phyloP scores from a whole-genome alignment of 768 basidiomycete genomes.

The Hericium coralloides region DNA sequence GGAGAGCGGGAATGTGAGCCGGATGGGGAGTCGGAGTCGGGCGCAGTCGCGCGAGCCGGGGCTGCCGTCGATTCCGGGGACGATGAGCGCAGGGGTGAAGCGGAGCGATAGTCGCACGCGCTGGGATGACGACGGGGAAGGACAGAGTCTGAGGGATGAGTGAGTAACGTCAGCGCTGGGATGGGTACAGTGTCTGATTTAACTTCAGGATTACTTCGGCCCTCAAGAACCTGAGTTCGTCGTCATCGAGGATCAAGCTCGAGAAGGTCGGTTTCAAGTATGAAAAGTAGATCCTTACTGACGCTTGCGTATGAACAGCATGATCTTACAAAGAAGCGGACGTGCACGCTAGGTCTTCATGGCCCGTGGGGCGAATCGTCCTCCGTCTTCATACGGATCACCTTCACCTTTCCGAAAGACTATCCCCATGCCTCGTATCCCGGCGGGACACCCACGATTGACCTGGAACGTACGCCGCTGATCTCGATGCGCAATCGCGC shows the following conservation, averaged over 20 bases:
- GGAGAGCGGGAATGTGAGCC: conserved; percentile 38
- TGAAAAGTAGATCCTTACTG: not conserved
- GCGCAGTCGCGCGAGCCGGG: conserved; percentile 11
- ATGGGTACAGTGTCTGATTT: not conserved
- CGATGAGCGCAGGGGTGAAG: conserved; percentile 15
- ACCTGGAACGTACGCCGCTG: conserved; percentile 75
- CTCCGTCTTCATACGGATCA: conserved; percentile 78
- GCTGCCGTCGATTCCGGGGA: not conserved
- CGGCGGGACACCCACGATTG: conserved; percentile 60
- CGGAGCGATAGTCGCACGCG: conserved; percentile 41
- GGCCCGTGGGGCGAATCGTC: conserved; percentile 88
- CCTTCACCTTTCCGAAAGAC: conserved; percentile 79
- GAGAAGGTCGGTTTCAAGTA: conserved; percentile 53
- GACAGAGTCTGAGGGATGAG: conserved; percentile 66
- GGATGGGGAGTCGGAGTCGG: conserved; percentile 34
- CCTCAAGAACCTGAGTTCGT: conserved; percentile 41
- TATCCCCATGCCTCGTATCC: conserved; percentile 65
- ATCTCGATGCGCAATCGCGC: conserved; percentile 73
- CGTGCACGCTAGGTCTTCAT: conserved; percentile 78
- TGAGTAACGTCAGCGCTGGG: conserved; percentile 24
- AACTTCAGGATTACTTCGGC: conserved; percentile 62
- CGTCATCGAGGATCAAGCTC: conserved; percentile 65
- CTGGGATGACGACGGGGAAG: conserved; percentile 25
- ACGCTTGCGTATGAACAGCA: conserved; percentile 30
- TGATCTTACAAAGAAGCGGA: conserved; percentile 63